Base-by-base conservation (phyloP, 805 yeast species). In the Dipodascopsis uninucleata region DNA sequence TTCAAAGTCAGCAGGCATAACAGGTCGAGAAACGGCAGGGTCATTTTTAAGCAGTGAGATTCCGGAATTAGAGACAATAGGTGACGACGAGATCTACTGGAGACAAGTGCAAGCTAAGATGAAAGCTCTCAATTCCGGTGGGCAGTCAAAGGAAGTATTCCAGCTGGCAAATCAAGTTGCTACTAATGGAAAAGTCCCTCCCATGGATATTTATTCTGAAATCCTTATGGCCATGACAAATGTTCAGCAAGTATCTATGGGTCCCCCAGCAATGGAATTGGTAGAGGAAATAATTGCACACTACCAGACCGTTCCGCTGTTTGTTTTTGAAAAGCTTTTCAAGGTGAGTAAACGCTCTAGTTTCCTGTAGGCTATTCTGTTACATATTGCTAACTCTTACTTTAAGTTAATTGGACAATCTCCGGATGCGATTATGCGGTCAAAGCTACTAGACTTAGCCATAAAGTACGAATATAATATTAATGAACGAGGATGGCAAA, bases 201-300 rank as follows among this genome's bases (percentile, higher is more conserved):
- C 44, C 7, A 35, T n/a, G 35, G 8, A 20, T 8, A n/a, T 40
- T 9, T 35, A 24, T 16, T n/a, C 37, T 10, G 44, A 28, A 31
- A 16, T 12, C 8, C 20, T 35, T 8, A 8, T 40, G 44, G 20
- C 42, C n/a, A 37, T 35, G 41, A 12, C 41, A 23, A 9, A 7
- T 7, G 38, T 9, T 9, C 36, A 36, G n/a, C 17, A 35, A 12
- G 38, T 28, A 10, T 7, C 24, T 10, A 8, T 35, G 34, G 24
- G 7, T 9, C 38, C n/a, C 17, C n/a, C 12, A 8, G 38, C 38
- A 9, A 16, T 35, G 8, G 38, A 18, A 21, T n/a, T 35, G 36
- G 35, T n/a, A 14, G 38, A 35, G n/a, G 38, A 35, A 8, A 14
- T 35, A 14, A 18, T 18, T 7, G 29, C n/a, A 35, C 18, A n/a